These are phyloP conservation scores for Xanthoceras sorbifolium DNA, from an alignment of 345 rosid species.

Conservation along the genomic window DNA sequence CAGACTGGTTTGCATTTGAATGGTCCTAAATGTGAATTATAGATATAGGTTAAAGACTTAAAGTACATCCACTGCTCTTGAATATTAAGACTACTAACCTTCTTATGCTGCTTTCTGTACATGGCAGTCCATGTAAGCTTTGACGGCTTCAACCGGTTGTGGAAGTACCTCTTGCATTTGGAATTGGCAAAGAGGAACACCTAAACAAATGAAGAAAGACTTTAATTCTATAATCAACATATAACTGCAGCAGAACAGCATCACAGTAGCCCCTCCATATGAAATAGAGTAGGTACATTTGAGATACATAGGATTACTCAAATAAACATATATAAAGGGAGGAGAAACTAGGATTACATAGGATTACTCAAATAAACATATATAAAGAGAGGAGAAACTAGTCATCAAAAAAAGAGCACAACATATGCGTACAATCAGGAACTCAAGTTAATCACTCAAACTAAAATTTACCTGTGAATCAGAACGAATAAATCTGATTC, in stretches of 20 bases:
- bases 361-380: neutral
- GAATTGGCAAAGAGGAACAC: constrained; percentile 75
- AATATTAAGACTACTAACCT: constrained; percentile 35
- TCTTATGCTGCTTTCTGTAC: constrained; percentile 82
- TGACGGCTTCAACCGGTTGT: constrained; percentile 74
- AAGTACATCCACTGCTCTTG: neutral
- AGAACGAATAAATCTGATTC: constrained; percentile 66
- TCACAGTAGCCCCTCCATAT: too few species aligned
- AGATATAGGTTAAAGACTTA: neutral
- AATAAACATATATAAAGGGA: neutral
- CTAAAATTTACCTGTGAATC: constrained; percentile 61
- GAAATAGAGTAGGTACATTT: neutral
- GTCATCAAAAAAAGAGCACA: neutral
- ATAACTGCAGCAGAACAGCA: neutral
- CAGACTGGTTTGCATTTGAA: too few species aligned
- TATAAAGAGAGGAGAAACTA: neutral
- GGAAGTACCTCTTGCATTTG: constrained; percentile 81
- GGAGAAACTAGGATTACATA: too few species aligned
- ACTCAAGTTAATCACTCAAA: neutral
- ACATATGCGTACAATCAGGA: neutral
- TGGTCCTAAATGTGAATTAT: neutral
- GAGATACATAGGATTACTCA: too few species aligned
- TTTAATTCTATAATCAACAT: too few species aligned
- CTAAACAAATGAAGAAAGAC: constrained; percentile 29
- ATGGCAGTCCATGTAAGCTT: constrained; percentile 85